Conservation (phyloP, 768 basidiomycete genomes). For the Arthromyces matolae region DNA sequence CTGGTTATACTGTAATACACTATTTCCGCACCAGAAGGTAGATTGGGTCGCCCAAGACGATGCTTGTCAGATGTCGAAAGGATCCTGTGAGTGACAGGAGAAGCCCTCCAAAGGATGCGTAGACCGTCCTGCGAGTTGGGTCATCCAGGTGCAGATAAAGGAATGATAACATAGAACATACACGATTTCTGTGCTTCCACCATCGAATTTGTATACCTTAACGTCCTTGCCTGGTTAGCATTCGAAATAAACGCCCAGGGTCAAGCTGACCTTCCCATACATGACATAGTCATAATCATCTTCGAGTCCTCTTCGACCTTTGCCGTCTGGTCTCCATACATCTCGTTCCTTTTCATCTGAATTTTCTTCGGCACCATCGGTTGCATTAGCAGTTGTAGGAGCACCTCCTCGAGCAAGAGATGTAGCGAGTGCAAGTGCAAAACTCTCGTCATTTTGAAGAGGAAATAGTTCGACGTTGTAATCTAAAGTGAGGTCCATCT, state of each 20-base stretch:
- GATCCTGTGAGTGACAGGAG: slow-evolving; percentile 92
- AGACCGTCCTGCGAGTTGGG: slow-evolving; percentile 80
- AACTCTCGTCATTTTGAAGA: slow-evolving; percentile 59
- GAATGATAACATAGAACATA: slow-evolving; percentile 39
- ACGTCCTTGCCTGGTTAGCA: neutral
- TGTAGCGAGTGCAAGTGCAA: slow-evolving; percentile 84
- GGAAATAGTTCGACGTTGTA: slow-evolving; percentile 92
- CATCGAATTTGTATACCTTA: slow-evolving; percentile 96
- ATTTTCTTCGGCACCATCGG: slow-evolving; percentile 50
- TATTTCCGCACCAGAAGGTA: slow-evolving; percentile 85
- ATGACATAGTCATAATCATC: slow-evolving; percentile 99
- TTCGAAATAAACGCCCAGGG: neutral
- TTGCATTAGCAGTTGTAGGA: slow-evolving; percentile 36
- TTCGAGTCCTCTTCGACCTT: slow-evolving; percentile 76
- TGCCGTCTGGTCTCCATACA: slow-evolving; percentile 84
- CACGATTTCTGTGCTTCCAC: slow-evolving; percentile 80
- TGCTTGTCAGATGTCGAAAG: slow-evolving; percentile 85
- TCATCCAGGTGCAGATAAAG: neutral
- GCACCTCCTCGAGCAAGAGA: slow-evolving; percentile 62
- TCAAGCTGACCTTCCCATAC: slow-evolving; percentile 82
- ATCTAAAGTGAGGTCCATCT: slow-evolving; percentile 91
- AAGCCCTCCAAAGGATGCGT: slow-evolving; percentile 94
- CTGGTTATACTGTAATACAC: slow-evolving; percentile 13
- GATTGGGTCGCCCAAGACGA: slow-evolving; percentile 91
- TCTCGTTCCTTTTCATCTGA: slow-evolving; percentile 69